Evolutionary conservation across 768 basidiomycete species (phyloP).

Genomic region (Psilocybe tampanensis): DNA sequence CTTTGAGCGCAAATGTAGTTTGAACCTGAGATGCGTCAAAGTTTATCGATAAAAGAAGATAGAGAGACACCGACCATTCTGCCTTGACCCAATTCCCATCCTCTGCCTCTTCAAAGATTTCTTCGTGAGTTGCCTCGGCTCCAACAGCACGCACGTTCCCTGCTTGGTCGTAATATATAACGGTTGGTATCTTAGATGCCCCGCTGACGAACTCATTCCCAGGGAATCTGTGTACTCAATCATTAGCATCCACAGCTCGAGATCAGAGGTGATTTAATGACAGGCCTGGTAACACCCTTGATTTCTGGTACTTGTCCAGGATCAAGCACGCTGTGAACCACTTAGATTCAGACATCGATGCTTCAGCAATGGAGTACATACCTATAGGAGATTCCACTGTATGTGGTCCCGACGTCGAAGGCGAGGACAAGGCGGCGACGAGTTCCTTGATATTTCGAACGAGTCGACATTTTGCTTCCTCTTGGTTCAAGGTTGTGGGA

Average conservation of each 20-base stretch:
- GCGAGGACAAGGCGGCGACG: constrained; percentile 14
- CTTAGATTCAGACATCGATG: no score
- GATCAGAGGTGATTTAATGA: constrained; percentile 6
- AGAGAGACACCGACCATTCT: no score
- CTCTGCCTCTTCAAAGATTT: constrained; percentile 39
- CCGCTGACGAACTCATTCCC: constrained; percentile 24
- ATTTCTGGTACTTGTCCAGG: constrained; percentile 22
- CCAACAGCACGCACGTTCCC: no score
- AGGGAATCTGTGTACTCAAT: constrained; percentile 22
- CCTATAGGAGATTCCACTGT: constrained; percentile 17
- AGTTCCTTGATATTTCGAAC: constrained; percentile 8
- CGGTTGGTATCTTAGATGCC: constrained; percentile 51
- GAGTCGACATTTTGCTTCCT: constrained; percentile 11
- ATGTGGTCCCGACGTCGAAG: constrained; percentile 16
- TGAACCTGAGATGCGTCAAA: constrained; percentile 32
- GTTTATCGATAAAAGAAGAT: no score
- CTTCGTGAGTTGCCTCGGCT: constrained; percentile 46
- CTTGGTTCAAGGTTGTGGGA: no score
- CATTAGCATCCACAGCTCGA: background rate
- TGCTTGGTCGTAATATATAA: no score
- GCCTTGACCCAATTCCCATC: constrained; percentile 48
- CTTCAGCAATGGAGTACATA: no score
- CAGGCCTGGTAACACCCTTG: no score
- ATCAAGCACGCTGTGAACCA: constrained; percentile 14
- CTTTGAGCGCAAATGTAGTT: constrained; percentile 30